Percentiles rank a stretch among this genome's conserved stretches.
Evolutionary conservation across 78 protist genomes (phyloP).

Genomic region (Protostelium mycophagum): DNA sequence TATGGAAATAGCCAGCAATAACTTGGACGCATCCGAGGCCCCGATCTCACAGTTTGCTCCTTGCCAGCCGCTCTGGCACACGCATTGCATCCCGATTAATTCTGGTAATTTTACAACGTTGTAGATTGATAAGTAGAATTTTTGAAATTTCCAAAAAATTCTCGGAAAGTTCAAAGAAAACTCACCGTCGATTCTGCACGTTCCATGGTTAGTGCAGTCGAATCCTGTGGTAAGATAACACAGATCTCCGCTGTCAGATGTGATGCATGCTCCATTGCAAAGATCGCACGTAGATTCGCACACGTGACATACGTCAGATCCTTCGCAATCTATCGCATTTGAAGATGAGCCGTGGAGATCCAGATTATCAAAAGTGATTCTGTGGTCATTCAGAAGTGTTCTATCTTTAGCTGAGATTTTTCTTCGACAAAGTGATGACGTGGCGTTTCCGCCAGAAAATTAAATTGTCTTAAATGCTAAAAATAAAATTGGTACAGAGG

Average conservation of each 20-base stretch:
- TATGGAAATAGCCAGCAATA: not conserved
- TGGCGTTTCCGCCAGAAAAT: too few species aligned
- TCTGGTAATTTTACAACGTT: too few species aligned
- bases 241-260: not conserved
- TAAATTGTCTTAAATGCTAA: too few species aligned
- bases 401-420: too few species aligned
- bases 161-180: not conserved
- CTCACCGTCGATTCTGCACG: not conserved
- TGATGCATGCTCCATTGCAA: not conserved
- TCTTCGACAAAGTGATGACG: too few species aligned
- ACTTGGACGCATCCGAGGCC: not conserved
- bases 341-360: not conserved
- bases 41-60: not conserved
- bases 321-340: not conserved
- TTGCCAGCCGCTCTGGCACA: not conserved
- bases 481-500: too few species aligned
- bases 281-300: not conserved
- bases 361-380: too few species aligned
- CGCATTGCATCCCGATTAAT: not conserved
- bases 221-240: not conserved
- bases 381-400: too few species aligned
- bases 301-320: not conserved
- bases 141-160: not conserved
- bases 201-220: not conserved
- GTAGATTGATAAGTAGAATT: too few species aligned